These are phyloP conservation scores for Penicillium subrubescens DNA, from an alignment of 495 filamentous ascomycete species.

Conservation along the genomic window DNA sequence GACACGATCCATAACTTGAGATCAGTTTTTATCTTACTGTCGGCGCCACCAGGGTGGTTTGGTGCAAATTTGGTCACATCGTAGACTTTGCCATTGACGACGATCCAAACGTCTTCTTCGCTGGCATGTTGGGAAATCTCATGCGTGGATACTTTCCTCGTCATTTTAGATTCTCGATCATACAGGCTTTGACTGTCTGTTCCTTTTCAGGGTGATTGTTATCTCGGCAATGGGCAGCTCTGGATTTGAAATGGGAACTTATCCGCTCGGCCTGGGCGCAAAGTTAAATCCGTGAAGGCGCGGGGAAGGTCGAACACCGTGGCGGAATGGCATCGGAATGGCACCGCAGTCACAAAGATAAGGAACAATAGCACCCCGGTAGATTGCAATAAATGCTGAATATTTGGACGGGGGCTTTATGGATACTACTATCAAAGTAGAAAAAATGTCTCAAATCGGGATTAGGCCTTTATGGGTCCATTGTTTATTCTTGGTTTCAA, in stretches of 20 bases:
- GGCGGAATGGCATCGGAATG: background rate
- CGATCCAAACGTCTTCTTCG: constrained; percentile 21
- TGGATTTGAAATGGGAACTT: background rate
- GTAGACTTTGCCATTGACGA: constrained; percentile 15
- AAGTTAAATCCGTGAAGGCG: background rate
- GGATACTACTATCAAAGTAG: background rate
- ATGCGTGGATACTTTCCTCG: constrained; percentile 26
- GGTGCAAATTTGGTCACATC: constrained; percentile 15
- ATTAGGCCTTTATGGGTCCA: background rate
- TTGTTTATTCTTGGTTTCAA: background rate
- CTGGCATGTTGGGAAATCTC: constrained; percentile 10
- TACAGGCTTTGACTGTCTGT: background rate
- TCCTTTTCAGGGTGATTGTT: background rate
- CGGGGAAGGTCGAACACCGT: background rate
- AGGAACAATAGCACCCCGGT: background rate
- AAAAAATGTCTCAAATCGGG: background rate
- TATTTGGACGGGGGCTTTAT: background rate
- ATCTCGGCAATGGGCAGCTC: background rate
- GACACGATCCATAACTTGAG: background rate
- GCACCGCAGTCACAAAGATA: background rate
- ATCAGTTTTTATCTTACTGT: background rate
- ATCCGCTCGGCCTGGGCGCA: background rate
- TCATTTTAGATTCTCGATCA: background rate
- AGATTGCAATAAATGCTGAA: background rate
- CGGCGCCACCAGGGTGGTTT: constrained; percentile 9